Evolutionary conservation across 352 stramenopile genomes (phyloP).

Genomic region (Globisporangium okanoganense): DNA sequence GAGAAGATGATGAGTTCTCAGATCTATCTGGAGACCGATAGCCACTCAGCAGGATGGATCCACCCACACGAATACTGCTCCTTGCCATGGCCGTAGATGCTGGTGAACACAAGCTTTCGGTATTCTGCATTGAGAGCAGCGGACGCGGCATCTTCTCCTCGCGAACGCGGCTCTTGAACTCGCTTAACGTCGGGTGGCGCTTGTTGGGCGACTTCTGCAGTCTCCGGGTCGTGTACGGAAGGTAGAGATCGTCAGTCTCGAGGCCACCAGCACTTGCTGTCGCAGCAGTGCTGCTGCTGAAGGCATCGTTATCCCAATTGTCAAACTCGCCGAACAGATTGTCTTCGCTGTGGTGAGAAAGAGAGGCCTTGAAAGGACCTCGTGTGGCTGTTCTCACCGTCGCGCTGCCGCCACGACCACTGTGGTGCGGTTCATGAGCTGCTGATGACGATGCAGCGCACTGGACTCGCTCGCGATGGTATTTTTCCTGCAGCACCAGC

Average conservation of each 20-base stretch:
- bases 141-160: conserved; percentile 39
- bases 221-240: conserved; percentile 66
- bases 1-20: not conserved
- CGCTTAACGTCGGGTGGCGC: conserved; percentile 35
- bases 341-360: not conserved
- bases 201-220: conserved; percentile 39
- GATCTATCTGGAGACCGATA: not conserved
- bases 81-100: not conserved
- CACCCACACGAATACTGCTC: conserved; percentile 1
- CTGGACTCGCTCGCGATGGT: conserved; percentile 18
- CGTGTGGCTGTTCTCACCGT: not conserved
- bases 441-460: not conserved
- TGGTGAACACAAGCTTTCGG: not conserved
- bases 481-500: conserved; percentile 27
- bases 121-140: conserved; percentile 21
- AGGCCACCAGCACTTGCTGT: not conserved
- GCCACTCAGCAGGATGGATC: not conserved
- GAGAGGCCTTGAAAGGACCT: not conserved
- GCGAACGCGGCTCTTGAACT: conserved; percentile 37
- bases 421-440: not conserved
- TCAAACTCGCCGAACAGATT: conserved; percentile 3
- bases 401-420: not conserved
- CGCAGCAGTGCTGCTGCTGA: not conserved
- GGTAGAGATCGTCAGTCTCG: conserved; percentile 27
- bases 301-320: not conserved